phyloP scores from a whole-genome alignment of 2,329 filamentous ascomycete genomes.

The Drechslera avenae region DNA sequence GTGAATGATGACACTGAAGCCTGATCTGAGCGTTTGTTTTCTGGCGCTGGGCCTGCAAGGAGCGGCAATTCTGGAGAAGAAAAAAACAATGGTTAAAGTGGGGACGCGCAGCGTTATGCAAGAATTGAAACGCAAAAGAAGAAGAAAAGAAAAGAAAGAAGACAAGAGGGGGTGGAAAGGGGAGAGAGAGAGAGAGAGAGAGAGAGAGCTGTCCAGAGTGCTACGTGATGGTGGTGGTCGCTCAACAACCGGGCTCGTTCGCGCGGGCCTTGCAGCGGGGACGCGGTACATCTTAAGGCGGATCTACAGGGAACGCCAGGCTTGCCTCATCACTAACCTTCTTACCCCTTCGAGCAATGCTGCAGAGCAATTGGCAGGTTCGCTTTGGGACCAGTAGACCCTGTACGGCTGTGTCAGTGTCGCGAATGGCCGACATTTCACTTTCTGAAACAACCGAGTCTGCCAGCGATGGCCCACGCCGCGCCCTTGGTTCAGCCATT shows the following conservation, averaged over 20 bases:
- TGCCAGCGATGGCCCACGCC: constrained; percentile 10
- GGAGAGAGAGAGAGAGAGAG: not conserved
- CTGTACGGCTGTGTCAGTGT: constrained; percentile 19
- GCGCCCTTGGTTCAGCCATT: constrained; percentile 18
- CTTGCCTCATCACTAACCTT: not conserved
- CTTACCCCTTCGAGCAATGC: not conserved
- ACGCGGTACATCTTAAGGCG: constrained; percentile 27
- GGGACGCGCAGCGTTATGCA: constrained; percentile 37
- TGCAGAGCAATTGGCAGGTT: constrained; percentile 21
- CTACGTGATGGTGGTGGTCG: constrained; percentile 32
- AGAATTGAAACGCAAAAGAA: constrained; percentile 23
- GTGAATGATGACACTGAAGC: constrained; percentile 27
- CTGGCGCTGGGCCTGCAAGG: constrained; percentile 42
- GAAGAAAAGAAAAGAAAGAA: constrained; percentile 7
- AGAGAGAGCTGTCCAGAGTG: constrained; percentile 15
- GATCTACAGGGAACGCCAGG: constrained; percentile 25
- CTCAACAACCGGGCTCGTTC: constrained; percentile 28
- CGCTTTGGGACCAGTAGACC: constrained; percentile 15
- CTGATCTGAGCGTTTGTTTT: constrained; percentile 28
- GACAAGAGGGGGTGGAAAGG: constrained; percentile 4
- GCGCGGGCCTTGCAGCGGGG: constrained; percentile 9
- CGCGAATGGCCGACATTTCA: constrained; percentile 22
- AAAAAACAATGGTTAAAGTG: constrained; percentile 20
- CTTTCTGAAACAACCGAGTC: constrained; percentile 29
- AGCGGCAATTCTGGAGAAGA: constrained; percentile 21